These are phyloP conservation scores for Hypholoma fasciculare DNA, from an alignment of 768 basidiomycete genomes.

Conservation along the genomic window DNA sequence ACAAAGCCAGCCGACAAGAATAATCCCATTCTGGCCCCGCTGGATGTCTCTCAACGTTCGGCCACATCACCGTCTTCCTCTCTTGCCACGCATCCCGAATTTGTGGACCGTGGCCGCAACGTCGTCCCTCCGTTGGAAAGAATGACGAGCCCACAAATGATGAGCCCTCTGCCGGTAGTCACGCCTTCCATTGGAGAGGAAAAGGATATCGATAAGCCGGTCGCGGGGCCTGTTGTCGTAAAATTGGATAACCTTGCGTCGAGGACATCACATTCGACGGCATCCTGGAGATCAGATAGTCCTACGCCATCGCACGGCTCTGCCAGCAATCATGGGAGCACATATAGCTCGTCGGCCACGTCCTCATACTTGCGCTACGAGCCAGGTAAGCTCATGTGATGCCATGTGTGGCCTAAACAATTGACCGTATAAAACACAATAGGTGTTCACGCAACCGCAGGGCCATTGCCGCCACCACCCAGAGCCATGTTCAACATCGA, in stretches of 20 bases:
- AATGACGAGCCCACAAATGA: conserved; percentile 22
- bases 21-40: conserved; percentile 24
- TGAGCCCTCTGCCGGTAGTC: conserved; percentile 33
- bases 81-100: conserved; percentile 12
- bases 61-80: conserved; percentile 27
- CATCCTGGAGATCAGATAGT: conserved; percentile 22
- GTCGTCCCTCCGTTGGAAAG: conserved; percentile 17
- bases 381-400: conserved; percentile 42
- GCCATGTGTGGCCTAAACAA: neutral
- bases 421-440: neutral
- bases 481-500: conserved; percentile 52
- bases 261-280: conserved; percentile 13
- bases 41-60: conserved; percentile 1
- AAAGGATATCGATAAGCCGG: conserved; percentile 58
- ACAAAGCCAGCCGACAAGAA: conserved; percentile 21
- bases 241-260: conserved; percentile 33
- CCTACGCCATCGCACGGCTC: conserved; percentile 9
- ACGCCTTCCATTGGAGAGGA: conserved; percentile 66
- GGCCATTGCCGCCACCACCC: conserved; percentile 73
- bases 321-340: conserved; percentile 21
- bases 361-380: conserved; percentile 59
- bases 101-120: conserved; percentile 6
- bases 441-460: conserved; percentile 68
- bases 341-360: conserved; percentile 20
- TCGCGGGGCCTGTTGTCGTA: conserved; percentile 63